Evolutionary conservation across 495 filamentous ascomycete species (phyloP).

Genomic region (Penicillium manginii): DNA sequence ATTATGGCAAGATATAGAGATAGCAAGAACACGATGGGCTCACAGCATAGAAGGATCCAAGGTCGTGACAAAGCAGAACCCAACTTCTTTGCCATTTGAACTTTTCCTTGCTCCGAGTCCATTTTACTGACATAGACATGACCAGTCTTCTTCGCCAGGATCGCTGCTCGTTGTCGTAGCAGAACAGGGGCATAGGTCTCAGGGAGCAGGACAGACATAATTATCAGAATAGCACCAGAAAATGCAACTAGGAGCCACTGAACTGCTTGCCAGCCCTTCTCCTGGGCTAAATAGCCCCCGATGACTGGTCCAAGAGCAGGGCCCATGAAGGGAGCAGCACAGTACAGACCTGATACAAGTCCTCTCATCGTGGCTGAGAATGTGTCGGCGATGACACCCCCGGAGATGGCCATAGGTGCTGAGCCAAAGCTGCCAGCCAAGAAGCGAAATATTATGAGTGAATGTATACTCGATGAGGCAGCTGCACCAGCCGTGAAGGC

Average conservation of each 20-base stretch:
- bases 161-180: slow-evolving; percentile 53
- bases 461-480: background rate
- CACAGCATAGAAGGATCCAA: slow-evolving; percentile 33
- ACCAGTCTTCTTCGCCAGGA: slow-evolving; percentile 2
- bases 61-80: slow-evolving; percentile 40
- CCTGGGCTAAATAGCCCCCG: slow-evolving; percentile 5
- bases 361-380: slow-evolving; percentile 8
- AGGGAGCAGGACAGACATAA: slow-evolving; percentile 44
- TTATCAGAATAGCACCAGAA: slow-evolving; percentile 23
- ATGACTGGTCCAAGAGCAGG: slow-evolving; percentile 9
- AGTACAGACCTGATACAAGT: slow-evolving; percentile 7
- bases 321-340: slow-evolving; percentile 11
- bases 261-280: slow-evolving; percentile 11
- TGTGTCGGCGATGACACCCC: slow-evolving; percentile 14
- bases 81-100: slow-evolving; percentile 36
- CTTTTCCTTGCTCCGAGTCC: slow-evolving; percentile 40
- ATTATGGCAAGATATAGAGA: slow-evolving; percentile 38
- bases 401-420: slow-evolving; percentile 7
- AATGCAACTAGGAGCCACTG: slow-evolving; percentile 20
- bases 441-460: slow-evolving; percentile 10
- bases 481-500: slow-evolving; percentile 8
- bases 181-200: slow-evolving; percentile 65
- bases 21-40: slow-evolving; percentile 56
- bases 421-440: slow-evolving; percentile 13
- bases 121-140: slow-evolving; percentile 9